Evolutionary conservation across 345 rosid species (phyloP).

Genomic region (Salix arbutifolia): DNA sequence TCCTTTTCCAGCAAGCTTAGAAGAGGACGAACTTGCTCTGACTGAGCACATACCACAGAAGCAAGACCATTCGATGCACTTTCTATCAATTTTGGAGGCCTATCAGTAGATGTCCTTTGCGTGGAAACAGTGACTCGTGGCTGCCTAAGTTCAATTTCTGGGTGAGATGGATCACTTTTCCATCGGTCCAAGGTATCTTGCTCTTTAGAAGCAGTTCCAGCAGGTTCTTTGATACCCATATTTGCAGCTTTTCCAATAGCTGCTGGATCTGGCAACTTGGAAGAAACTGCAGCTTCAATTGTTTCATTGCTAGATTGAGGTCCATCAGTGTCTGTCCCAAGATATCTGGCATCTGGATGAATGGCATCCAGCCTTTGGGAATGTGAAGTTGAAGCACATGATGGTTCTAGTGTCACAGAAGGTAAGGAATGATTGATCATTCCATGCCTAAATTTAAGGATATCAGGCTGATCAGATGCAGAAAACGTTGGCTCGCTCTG

Average conservation of each 20-base stretch:
- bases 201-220: conserved; percentile 31
- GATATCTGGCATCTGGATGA: conserved; percentile 47
- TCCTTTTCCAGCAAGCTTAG: conserved; percentile 98
- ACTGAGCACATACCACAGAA: conserved; percentile 36
- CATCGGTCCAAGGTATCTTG: conserved; percentile 40
- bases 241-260: conserved; percentile 36
- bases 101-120: conserved; percentile 63
- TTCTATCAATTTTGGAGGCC: conserved; percentile 66
- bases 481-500: conserved; percentile 54
- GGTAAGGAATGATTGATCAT: conserved; percentile 42
- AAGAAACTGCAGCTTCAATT: conserved; percentile 38
- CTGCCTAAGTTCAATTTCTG: conserved; percentile 55
- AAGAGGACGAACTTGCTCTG: conserved; percentile 91
- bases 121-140: conserved; percentile 44
- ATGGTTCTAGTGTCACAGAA: conserved; percentile 49
- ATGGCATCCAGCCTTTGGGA: conserved; percentile 64
- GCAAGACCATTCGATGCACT: conserved; percentile 58
- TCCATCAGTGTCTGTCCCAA: conserved; percentile 49
- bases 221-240: conserved; percentile 25
- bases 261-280: conserved; percentile 37
- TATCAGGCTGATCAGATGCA: conserved; percentile 59
- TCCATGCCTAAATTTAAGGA: conserved; percentile 52
- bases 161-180: conserved; percentile 40
- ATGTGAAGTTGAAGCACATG: conserved; percentile 66
- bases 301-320: conserved; percentile 56